Percentiles rank a stretch among this genome's conserved stretches.
Conservation (phyloP, 1,139 yeast genomes). For the Sugiyamaella paludigena region DNA sequence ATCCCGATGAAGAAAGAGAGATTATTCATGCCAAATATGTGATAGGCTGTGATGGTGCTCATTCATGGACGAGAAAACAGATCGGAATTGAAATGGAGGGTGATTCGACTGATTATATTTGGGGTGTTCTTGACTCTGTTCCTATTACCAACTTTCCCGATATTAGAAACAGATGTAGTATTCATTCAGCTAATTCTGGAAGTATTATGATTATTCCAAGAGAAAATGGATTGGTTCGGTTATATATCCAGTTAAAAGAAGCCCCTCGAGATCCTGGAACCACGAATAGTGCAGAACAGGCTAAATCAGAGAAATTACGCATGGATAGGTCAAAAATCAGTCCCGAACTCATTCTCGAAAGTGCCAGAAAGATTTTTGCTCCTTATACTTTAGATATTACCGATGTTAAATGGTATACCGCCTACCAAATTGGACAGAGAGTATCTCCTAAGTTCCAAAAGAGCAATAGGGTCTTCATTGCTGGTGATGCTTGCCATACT, state of each 20-base stretch:
- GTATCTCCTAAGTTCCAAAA: slow-evolving; percentile 36
- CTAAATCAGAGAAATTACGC: slow-evolving; percentile 27
- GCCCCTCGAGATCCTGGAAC: slow-evolving; percentile 31
- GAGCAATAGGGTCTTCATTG: slow-evolving; percentile 34
- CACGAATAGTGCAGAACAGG: slow-evolving; percentile 7
- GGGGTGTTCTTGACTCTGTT: slow-evolving; percentile 43
- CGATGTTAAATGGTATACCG: slow-evolving; percentile 41
- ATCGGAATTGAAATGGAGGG: slow-evolving; percentile 38
- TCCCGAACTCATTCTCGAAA: slow-evolving; percentile 35
- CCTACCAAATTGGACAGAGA: slow-evolving; percentile 42
- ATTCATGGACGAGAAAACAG: slow-evolving; percentile 40
- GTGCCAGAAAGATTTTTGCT: slow-evolving; percentile 36
- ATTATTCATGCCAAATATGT: slow-evolving; percentile 39
- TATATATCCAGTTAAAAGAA: slow-evolving; percentile 38
- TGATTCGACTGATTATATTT: slow-evolving; percentile 40
- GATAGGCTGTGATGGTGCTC: slow-evolving; percentile 43
- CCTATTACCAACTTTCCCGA: slow-evolving; percentile 43
- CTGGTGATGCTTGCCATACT: slow-evolving; percentile 45
- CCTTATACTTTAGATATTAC: slow-evolving; percentile 39
- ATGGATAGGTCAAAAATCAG: slow-evolving; percentile 36
- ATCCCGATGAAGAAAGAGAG: slow-evolving; percentile 13
- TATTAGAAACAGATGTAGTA: slow-evolving; percentile 39
- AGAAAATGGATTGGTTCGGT: slow-evolving; percentile 38
- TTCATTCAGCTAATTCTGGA: slow-evolving; percentile 39
- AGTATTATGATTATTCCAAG: slow-evolving; percentile 42